phyloP scores from a whole-genome alignment of 2,329 filamentous ascomycete species.

The Domatiomyces catenatus region DNA sequence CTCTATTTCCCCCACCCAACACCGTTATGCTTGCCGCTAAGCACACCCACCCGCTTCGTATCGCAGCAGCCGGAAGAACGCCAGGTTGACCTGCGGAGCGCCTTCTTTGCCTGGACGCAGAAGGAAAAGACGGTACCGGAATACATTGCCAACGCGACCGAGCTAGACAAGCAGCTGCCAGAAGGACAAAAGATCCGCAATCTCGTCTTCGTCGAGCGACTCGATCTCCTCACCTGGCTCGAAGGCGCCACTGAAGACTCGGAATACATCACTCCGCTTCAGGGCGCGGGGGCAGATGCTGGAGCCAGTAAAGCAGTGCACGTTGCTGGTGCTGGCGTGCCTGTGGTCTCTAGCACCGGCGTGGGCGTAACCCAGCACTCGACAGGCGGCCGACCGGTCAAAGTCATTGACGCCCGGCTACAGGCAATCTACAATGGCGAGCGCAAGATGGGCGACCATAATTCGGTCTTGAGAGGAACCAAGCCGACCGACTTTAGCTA shows the following conservation, averaged over 20 bases:
- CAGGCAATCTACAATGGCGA: constrained; percentile 84
- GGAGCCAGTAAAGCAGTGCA: constrained; percentile 33
- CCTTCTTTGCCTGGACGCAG: constrained; percentile 93
- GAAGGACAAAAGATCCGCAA: constrained; percentile 59
- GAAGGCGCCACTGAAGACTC: constrained; percentile 79
- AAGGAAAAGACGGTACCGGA: constrained; percentile 79
- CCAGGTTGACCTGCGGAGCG: constrained; percentile 73
- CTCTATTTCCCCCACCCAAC: constrained; percentile 51
- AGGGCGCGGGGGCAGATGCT: constrained; percentile 40
- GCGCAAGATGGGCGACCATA: constrained; percentile 81
- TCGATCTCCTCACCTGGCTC: constrained; percentile 87
- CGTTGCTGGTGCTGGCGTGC: constrained; percentile 34
- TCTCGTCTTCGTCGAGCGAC: constrained; percentile 74
- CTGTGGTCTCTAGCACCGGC: constrained; percentile 26
- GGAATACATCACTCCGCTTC: constrained; percentile 79
- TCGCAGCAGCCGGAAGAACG: constrained; percentile 44
- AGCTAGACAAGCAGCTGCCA: constrained; percentile 61
- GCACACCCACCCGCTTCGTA: constrained; percentile 67
- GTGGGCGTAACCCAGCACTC: constrained; percentile 23
- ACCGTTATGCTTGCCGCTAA: constrained; percentile 51
- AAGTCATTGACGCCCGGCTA: constrained; percentile 66
- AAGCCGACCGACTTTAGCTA: constrained; percentile 51
- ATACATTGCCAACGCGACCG: constrained; percentile 71
- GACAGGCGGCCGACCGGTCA: constrained; percentile 35
- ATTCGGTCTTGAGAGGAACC: constrained; percentile 69